Evolutionary conservation across 2,329 filamentous ascomycete species (phyloP), one percentile per base, ranked within the genome.

Genomic region (Colletotrichum destructivum): DNA sequence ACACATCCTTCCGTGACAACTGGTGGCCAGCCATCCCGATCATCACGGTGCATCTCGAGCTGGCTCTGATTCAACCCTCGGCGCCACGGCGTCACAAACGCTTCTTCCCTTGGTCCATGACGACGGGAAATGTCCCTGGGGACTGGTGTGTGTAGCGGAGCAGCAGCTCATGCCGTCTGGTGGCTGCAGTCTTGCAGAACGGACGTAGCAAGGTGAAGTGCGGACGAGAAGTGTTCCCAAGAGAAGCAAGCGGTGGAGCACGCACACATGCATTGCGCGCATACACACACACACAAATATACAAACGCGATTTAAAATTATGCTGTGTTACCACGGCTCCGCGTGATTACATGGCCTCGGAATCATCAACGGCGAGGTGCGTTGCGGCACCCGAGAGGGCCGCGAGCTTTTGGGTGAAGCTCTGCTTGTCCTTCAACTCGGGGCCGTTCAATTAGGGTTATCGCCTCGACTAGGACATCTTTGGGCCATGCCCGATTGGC

Each of bases 381-480:
- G 59, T 13, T n/a, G 23, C 60, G 31, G 35, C 11, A 44, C 21
- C 40, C 15, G 12, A 15, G 9, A 40, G 35, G 31, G 31, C 31
- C 31, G 31, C 8, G 31, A 8, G 31, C 31, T 35, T 11, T 35
- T 35, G 31, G 31, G 31, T 35, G 9, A 35, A 35, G 31, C 31
- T 35, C 31, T 35, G 31, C 31, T 23, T 18, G n/a, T 15, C 13
- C 13, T 44, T 1, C 44, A 40, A 8, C 59, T 51, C 16, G 47
- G 8, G 38, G 52, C 52, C 51, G 52, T 71, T 59, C 44, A 68
- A 71, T 54, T 63, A 69, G 59, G 46, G 64, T 62, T 69, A 2
- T 44, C 47, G 68, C 51, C 38, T 44, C 47, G 47, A 35, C 46
- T 16, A 16, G 56, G n/a, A 38, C 16, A 21, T 21, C 18, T 18